These are phyloP conservation scores for Thozetella sp. DNA, from an alignment of 495 filamentous ascomycete genomes.

Conservation along the genomic window DNA sequence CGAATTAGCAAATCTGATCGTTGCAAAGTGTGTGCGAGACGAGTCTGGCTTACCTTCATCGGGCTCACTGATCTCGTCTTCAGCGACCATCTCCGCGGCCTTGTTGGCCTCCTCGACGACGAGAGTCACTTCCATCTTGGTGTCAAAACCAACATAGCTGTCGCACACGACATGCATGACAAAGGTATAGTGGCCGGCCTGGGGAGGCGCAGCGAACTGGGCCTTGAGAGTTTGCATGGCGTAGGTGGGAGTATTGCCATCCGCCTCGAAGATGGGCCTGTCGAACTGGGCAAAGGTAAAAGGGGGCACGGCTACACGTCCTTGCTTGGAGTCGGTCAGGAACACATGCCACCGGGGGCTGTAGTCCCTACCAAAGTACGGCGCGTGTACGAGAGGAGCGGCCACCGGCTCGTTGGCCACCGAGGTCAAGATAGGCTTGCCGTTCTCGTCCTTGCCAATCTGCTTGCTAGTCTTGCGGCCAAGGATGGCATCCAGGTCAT, in stretches of 20 bases:
- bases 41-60: conserved; percentile 78
- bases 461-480: conserved; percentile 71
- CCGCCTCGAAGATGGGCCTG: conserved; percentile 74
- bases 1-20: conserved; percentile 25
- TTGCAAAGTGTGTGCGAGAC: conserved; percentile 1
- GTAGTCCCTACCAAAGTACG: conserved; percentile 86
- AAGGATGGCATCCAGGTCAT: conserved; percentile 84
- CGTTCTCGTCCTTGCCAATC: conserved; percentile 57
- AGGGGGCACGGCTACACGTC: conserved; percentile 92
- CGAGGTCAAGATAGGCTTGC: conserved; percentile 43
- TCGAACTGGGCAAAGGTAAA: conserved; percentile 90
- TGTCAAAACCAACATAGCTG: conserved; percentile 91
- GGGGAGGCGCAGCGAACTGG: conserved; percentile 95
- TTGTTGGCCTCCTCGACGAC: conserved; percentile 89
- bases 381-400: conserved; percentile 84
- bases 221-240: conserved; percentile 94
- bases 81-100: conserved; percentile 74
- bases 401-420: conserved; percentile 63
- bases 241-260: conserved; percentile 77
- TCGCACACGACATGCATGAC: conserved; percentile 91
- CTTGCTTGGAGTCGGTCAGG: conserved; percentile 89
- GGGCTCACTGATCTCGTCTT: conserved; percentile 95
- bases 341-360: conserved; percentile 91
- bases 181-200: conserved; percentile 90
- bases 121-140: conserved; percentile 83